Evolutionary conservation across 345 rosid species (phyloP).

Genomic region (Mangifera indica): DNA sequence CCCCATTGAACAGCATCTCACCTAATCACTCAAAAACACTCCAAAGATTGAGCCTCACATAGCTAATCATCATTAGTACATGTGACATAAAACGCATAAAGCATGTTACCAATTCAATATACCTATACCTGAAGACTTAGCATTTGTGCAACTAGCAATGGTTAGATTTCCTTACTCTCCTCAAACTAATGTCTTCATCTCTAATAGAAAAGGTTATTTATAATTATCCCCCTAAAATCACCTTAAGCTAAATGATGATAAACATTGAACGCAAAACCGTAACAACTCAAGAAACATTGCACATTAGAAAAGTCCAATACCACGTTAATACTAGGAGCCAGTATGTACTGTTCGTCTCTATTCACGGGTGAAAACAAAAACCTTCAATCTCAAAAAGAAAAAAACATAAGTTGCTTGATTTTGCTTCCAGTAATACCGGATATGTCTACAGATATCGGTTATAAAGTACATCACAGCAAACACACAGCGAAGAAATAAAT

Average conservation of each 20-base stretch:
- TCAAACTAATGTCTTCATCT: not conserved
- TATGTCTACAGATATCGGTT: not conserved
- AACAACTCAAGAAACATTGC: not conserved
- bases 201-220: not conserved
- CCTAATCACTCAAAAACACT: not conserved
- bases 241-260: not conserved
- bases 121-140: not conserved
- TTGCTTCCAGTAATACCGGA: not conserved
- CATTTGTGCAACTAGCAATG: not conserved
- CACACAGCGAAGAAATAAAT: not conserved
- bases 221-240: not conserved
- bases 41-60: not conserved
- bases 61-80: not conserved
- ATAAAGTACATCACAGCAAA: not conserved
- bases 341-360: not conserved
- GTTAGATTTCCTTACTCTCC: not conserved
- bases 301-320: not conserved
- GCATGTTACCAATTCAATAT: not conserved
- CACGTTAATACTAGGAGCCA: not conserved
- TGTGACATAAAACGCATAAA: not conserved
- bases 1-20: not conserved
- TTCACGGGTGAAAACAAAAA: not conserved
- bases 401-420: not conserved
- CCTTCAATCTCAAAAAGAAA: not conserved
- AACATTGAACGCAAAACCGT: not conserved